Base-by-base conservation (phyloP, 805 yeast species). In the Hanseniaspora taiwanica region DNA sequence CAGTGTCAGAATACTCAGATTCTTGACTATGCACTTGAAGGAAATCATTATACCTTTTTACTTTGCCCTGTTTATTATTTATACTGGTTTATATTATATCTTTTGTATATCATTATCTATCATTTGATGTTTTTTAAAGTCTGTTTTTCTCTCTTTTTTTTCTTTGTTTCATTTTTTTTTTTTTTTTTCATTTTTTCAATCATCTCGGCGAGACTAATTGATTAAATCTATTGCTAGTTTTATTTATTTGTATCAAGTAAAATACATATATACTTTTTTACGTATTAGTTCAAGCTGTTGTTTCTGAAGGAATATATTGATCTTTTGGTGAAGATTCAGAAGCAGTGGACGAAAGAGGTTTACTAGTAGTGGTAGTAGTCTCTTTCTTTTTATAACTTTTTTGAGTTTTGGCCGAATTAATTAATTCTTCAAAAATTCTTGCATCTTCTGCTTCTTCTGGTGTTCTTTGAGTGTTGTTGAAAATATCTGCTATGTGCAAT, bases 371-470 rank as follows among this genome's bases (percentile, higher is more conserved):
- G n/a, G 27, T n/a, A n/a, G 27, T 6, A 14, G 29, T 29, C 20
- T 18, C 21, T 18, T 32, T 59, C 36, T 69, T 70, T 60, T 76
- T 77, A 37, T 74, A 65, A 37, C 68, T 63, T 56, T 72, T 71
- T 57, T 69, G 74, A 46, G 72, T 65, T 31, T 74, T 71, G 10
- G 94, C 94, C 43, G 86, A 94, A 12, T 93, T 81, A 63, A 91
- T 84, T 60, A 89, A 65, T 52, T 85, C 93, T 62, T 91, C 98
- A 60, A 89, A 91, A 43, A 87, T 74, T 45, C 80, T 64, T 4
- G 89, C 94, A 53, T 91, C 97, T 56, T 83, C 95, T 34, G 84
- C 87, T 63, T 89, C 98, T 57, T 83, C 94, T 12, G 76, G 71
- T 1, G 94, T 72, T 54, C 97, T 74, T 55, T 73, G 58, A 1